These are phyloP conservation scores for Ganoderma lingzhi DNA, from an alignment of 1,284 basidiomycete genomes.

Conservation along the genomic window DNA sequence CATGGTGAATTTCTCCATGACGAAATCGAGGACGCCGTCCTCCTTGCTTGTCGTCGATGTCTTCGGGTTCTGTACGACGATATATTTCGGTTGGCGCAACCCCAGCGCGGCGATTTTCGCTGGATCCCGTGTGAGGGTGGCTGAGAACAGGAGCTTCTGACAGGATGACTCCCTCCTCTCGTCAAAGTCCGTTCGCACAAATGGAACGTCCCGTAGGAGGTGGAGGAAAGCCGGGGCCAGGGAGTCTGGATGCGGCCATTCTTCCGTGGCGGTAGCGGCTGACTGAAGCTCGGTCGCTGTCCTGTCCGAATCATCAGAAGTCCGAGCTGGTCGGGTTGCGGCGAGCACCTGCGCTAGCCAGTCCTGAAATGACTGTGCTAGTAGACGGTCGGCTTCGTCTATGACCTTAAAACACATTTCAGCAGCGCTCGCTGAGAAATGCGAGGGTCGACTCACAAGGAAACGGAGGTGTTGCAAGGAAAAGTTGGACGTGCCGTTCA, in stretches of 20 bases:
- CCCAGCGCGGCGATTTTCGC: constrained; percentile 88
- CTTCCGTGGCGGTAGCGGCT: not conserved
- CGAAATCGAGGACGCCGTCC: constrained; percentile 57
- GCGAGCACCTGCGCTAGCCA: constrained; percentile 88
- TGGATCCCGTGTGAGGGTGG: constrained; percentile 94
- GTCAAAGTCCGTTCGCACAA: constrained; percentile 56
- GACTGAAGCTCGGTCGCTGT: not conserved
- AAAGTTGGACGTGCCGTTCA: constrained; percentile 89
- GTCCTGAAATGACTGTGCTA: constrained; percentile 96
- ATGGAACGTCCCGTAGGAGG: constrained; percentile 48
- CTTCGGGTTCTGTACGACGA: constrained; percentile 72
- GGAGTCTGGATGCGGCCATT: constrained; percentile 54
- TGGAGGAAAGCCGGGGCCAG: constrained; percentile 67
- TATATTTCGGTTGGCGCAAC: constrained; percentile 86
- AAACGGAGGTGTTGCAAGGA: constrained; percentile 94
- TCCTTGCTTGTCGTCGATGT: constrained; percentile 42
- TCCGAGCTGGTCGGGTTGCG: constrained; percentile 65
- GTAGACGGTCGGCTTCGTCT: constrained; percentile 95
- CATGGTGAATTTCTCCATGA: constrained; percentile 84
- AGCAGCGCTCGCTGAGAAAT: not conserved
- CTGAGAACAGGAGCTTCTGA: constrained; percentile 97
- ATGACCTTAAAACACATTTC: constrained; percentile 70
- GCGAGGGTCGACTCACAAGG: constrained; percentile 58
- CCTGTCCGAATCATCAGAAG: constrained; percentile 20
- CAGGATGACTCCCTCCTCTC: constrained; percentile 74